Conservation (phyloP, 2,329 filamentous ascomycete genomes). For the Tolypocladium tundrense region DNA sequence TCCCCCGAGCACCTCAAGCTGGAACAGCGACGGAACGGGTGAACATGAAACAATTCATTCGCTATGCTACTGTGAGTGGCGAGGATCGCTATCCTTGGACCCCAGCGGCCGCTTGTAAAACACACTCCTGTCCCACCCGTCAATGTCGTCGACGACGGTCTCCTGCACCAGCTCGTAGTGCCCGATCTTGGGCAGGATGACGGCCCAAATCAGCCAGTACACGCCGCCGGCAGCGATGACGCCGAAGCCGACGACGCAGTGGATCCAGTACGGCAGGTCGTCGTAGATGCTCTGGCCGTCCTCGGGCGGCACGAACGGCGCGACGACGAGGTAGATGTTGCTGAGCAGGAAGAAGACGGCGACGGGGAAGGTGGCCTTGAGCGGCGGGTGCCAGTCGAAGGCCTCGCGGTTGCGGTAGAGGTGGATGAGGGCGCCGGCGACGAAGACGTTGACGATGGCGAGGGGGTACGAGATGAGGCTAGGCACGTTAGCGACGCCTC, state of each 20-base stretch:
- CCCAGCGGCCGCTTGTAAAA: slow-evolving; percentile 34
- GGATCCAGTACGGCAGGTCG: slow-evolving; percentile 44
- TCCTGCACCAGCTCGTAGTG: slow-evolving; percentile 46
- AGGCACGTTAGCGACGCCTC: background rate
- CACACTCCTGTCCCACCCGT: slow-evolving; percentile 52
- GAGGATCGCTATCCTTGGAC: background rate
- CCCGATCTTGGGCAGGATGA: slow-evolving; percentile 40
- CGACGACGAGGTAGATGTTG: slow-evolving; percentile 51
- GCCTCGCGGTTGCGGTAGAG: slow-evolving; percentile 38
- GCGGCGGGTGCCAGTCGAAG: slow-evolving; percentile 43
- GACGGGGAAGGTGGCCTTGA: slow-evolving; percentile 43
- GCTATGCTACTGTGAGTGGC: background rate
- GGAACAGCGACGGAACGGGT: too few relatives aligned
- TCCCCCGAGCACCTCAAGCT: too few relatives aligned
- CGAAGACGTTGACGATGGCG: slow-evolving; percentile 45
- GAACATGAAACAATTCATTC: background rate
- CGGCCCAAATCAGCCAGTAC: slow-evolving; percentile 47
- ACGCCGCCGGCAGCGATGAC: slow-evolving; percentile 40
- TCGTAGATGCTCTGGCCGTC: slow-evolving; percentile 43
- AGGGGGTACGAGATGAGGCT: slow-evolving; percentile 56
- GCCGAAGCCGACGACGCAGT: slow-evolving; percentile 47
- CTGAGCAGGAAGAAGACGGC: slow-evolving; percentile 48
- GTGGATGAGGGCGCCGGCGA: slow-evolving; percentile 41
- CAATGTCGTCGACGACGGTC: slow-evolving; percentile 41
- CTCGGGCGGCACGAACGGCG: slow-evolving; percentile 45